Base-by-base conservation (phyloP, 345 rosid species). In the Eucalyptus brandiana region DNA sequence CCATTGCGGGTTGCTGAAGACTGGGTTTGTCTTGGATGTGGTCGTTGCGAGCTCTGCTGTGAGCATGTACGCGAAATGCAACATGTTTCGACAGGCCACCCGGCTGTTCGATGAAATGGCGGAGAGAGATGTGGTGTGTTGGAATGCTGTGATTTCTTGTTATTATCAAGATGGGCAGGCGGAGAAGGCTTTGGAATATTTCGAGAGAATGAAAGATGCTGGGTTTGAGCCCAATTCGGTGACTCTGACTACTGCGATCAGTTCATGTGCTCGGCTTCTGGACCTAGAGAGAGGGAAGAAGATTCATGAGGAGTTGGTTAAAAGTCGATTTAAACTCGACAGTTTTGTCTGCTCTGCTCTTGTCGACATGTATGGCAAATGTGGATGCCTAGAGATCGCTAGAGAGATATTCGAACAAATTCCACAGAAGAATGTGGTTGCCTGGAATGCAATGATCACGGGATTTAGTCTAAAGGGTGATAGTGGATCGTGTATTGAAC, bases 61-160 rank as follows among this genome's bases (percentile, higher is more conserved):
- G 1, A 54, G 95, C 14, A 92, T 96, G 94, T 96, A 97, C 65
- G 96, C 94, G 0, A 94, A 92, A 83, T 94, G 96, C 89, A 53
- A 89, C 18, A 88, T 88, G 89, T 94, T 93, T 87, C 91, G 50
- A 4, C 23, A 28, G 81, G 94, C 94, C 17, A n/a, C 90, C 8
- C 87, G 91, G 87, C 3, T 95, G 95, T 96, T 96, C 89, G 95
- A 93, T 86, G 97, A 97, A 93, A 97, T 97, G 94, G 80, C 92
- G 87, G 94, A 92, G 2, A 94, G 97, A 91, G 98, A 95, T 54
- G 95, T 95, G 83, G 96, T 93, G 5, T 89, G 93, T 91, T 96
- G 99, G 98, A 96, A 96, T 89, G 86, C 95, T 1, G 94, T 96
- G 17, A 95, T 97, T 86, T 96, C 97, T 19, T 93, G 97, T 91